These are phyloP conservation scores for Globisporangium spiculum DNA, from an alignment of 352 stramenopile genomes.

Conservation along the genomic window DNA sequence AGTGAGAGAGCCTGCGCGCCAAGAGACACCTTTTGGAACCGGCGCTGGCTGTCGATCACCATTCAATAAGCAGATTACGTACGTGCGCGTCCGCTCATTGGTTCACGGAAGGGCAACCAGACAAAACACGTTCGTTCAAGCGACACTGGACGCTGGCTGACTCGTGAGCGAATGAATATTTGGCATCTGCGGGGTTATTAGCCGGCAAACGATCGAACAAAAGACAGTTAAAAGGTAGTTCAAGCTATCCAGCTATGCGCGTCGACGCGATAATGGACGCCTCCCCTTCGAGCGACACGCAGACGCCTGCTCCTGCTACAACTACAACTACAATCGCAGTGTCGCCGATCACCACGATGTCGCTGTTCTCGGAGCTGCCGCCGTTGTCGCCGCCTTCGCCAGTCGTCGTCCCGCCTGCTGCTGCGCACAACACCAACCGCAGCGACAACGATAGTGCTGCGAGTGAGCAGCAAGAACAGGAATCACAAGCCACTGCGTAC, in stretches of 20 bases:
- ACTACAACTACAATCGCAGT: not conserved
- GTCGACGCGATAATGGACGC: not conserved
- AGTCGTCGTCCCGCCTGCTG: not conserved
- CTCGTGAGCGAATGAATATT: not conserved
- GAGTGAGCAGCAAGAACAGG: not conserved
- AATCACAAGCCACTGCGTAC: slow-evolving; percentile 9
- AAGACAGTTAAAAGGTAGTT: not conserved
- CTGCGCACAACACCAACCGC: not conserved
- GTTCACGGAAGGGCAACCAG: not conserved
- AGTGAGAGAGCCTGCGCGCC: not conserved
- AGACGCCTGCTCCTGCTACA: not conserved
- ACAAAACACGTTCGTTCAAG: not conserved
- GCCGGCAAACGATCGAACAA: not conserved
- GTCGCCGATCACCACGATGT: slow-evolving; percentile 6
- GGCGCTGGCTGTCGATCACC: not conserved
- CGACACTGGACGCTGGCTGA: not conserved
- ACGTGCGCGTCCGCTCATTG: not conserved
- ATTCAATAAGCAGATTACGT: not conserved
- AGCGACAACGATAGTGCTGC: not conserved
- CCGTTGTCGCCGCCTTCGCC: slow-evolving; percentile 1
- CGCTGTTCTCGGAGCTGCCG: not conserved
- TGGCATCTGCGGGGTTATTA: not conserved
- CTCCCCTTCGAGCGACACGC: not conserved
- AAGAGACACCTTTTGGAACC: not conserved
- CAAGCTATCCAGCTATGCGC: not conserved